Evolutionary conservation across 805 yeast species (phyloP), one percentile per base, ranked within the genome.

Genomic region (Saccharomycopsis oosterbeekiorum): DNA sequence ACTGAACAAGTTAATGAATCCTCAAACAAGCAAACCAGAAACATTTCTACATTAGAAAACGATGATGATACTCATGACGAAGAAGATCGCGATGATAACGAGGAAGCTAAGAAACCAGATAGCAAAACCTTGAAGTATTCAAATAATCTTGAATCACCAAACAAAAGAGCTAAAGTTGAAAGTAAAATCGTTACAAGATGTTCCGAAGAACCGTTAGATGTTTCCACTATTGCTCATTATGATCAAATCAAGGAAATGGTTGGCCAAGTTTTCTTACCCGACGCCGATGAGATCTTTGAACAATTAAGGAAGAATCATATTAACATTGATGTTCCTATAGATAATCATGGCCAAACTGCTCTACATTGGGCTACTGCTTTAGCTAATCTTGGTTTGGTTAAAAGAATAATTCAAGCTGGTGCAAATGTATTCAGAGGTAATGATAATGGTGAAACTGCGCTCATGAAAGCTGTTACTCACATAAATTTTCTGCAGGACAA

Each of bases 351-450:
- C 0, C 94, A 94, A 70, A 87, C 97, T 0, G 90, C 97, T 0
- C 78, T 94, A 61, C 99, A 94, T 73, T 89, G 98, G 96, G 96
- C 97, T 2, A 85, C 97, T 15, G 89, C 97, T 0, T 79, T 94
- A 71, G 98, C 96, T 0, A 83, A 89, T 62, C 73, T 85, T 1
- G 75, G 83, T 2, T 77, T 92, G 58, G 93, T 90, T 2, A 82
- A 76, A 54, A 84, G 84, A 47, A 77, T 89, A 15, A 86, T 94
- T 37, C 75, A 80, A 47, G 77, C 80, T 54, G 60, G 60, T n/a
- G 85, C 96, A 0, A 80, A 82, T 64, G 79, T 93, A 47, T 78
- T 83, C 9, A 74, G 91, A 47, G 80, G 94, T 54, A 96, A 93
- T 72, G 82, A 82, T 65, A 81, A 81, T 43, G 98, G 98, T 17